Evolutionary conservation across 495 filamentous ascomycete genomes (phyloP), one percentile per base, ranked within the genome.

Genomic region (Xylaria palmicola): DNA sequence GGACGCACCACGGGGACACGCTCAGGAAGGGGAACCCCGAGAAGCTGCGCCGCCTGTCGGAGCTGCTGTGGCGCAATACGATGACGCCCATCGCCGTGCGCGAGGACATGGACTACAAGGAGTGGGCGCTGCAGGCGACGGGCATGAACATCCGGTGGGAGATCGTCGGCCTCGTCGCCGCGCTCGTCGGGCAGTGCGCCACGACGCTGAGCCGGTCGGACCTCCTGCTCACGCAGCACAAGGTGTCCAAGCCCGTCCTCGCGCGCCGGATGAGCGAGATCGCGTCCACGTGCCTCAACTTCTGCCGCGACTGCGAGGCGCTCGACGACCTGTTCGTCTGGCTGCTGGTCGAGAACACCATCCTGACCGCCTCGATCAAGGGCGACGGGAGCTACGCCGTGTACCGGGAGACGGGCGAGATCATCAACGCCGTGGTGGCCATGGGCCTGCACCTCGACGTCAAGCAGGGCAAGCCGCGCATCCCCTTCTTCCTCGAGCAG

Each of bases 81-180:
- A 62, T 69, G 60, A 66, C 62, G 6, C 51, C 66, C 7, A 9
- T 71, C 9, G 44, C 43, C 13, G 64, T 69, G n/a, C 53, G 68
- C 7, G 62, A 67, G 47, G 59, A 65, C 13, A 71, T 58, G 37
- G 65, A 67, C 8, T 65, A 64, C 6, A 49, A 56, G 41, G 62
- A 62, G 32, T 73, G 66, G 68, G 71, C 71, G 24, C 61, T 55
- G 8, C 62, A 60, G 39, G 64, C 49, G 10, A 69, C 68, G 3
- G 71, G 71, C 5, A 65, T 65, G 44, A 66, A 68, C 57, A 53
- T 73, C 37, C 61, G 71, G 22, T 73, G 71, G 71, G 68, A 73
- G 54, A 66, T 73, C 37, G 65, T 73, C 15, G 68, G 71, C 49
- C 63, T 73, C 45, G 68, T 73, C 36, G 71, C 71, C 17, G 60